Evolutionary conservation across 495 filamentous ascomycete genomes (phyloP), one percentile per base, ranked within the genome.

Genomic region (Geoglossum glabrum): DNA sequence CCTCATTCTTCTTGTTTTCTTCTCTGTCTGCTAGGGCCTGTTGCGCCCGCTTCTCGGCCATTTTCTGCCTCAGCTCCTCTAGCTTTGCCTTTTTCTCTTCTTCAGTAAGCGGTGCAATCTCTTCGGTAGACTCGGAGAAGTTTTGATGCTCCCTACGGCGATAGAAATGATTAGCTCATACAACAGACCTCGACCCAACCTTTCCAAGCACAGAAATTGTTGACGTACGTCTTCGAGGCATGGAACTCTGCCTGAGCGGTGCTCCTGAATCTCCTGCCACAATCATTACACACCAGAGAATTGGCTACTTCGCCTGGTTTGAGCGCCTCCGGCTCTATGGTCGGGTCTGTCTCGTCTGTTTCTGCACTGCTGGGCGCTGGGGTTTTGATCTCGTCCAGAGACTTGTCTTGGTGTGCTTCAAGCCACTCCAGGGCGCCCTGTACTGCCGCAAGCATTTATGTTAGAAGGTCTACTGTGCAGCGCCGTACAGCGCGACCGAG

Each of bases 381-480:
- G 27, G 69, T 74, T 57, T 83, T 75, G 59, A 95, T 80, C 63
- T 90, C 82, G 15, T 94, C 87, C 33, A 90, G 63, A 1, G 84
- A 72, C 64, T 81, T 90, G 68, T 92, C 86, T 66, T 92, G 80
- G 61, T 89, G 94, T 62, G 81, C 74, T 65, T 94, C 92, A 10
- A 98, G 78, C 92, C 93, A 98, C 69, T 92, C 85, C 57, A 98
- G 72, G 57, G 90, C 90, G 63, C 82, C 85, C 67, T 90, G 82
- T 57, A 96, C 87, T 95, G 61, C 49, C 26, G 19, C 17, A 19
- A 31, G 61, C 63, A 25, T 15, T 25, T 30, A 58, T 47, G 11
- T 26, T 17, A 19, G 51, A 40, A 50, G 31, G 27, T 33, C n/a
- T 15, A 7, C 13, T 38, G 13, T 19, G 54, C 7, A 19, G 38